Conservation (phyloP, 2,329 filamentous ascomycete genomes). For the Diaporthe ilicicola region DNA sequence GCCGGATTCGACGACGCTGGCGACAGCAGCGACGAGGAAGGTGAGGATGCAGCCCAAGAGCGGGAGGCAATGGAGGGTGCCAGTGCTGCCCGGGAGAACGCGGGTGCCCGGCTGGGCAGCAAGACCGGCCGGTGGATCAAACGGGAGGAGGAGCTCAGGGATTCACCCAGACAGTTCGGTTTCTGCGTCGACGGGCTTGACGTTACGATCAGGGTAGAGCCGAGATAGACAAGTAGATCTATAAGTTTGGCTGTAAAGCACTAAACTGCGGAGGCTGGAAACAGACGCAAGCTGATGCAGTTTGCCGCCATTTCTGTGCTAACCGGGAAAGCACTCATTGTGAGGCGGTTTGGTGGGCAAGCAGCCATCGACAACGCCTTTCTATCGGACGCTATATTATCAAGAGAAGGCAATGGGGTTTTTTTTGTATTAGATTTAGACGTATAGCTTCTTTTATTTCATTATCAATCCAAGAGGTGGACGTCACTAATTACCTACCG, state of each 20-base stretch:
- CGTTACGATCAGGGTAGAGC: conserved; percentile 76
- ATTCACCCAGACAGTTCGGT: conserved; percentile 82
- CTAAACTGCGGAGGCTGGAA: not conserved
- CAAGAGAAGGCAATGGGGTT: not conserved
- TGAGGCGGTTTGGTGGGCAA: not conserved
- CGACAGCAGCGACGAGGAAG: conserved; percentile 60
- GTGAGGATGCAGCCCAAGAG: conserved; percentile 48
- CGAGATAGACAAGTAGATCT: conserved; percentile 40
- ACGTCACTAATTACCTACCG: not conserved
- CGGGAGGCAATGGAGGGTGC: conserved; percentile 43
- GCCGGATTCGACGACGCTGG: conserved; percentile 68
- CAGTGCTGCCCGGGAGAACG: conserved; percentile 20
- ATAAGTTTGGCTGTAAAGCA: not conserved
- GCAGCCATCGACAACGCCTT: not conserved
- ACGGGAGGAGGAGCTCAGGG: conserved; percentile 80
- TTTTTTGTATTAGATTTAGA: not conserved
- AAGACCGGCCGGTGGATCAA: conserved; percentile 72
- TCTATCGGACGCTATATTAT: not conserved
- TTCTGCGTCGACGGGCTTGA: conserved; percentile 82
- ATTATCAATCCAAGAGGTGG: not conserved
- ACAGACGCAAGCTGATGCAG: conserved; percentile 19
- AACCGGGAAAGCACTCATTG: not conserved
- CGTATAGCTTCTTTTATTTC: not conserved
- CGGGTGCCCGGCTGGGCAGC: conserved; percentile 30
- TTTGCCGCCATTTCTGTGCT: not conserved